phyloP scores from a whole-genome alignment of 2,329 filamentous ascomycete species.

The Arthrobotrys sinensis region DNA sequence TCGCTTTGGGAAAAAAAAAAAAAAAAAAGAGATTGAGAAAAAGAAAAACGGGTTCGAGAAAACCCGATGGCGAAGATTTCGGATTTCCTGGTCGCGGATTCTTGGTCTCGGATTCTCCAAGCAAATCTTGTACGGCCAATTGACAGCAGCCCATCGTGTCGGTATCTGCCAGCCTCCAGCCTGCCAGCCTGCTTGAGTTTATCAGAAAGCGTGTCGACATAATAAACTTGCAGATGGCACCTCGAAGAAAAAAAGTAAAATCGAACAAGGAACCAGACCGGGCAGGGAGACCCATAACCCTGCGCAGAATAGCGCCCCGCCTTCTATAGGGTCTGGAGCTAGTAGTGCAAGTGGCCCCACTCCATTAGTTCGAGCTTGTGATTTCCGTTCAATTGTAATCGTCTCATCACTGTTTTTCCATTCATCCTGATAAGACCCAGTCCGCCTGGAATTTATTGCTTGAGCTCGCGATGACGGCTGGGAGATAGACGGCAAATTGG shows the following conservation, averaged over 20 bases:
- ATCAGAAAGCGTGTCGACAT: conserved; percentile 49
- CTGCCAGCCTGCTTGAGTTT: conserved; percentile 12
- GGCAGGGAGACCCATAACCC: conserved; percentile 40
- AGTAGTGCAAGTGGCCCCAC: conserved; percentile 57
- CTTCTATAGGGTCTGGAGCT: conserved; percentile 55
- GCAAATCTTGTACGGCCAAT: conserved; percentile 8
- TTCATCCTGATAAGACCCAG: conserved; percentile 62
- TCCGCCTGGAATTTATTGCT: conserved; percentile 53
- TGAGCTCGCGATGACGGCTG: conserved; percentile 51
- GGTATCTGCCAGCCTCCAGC: conserved; percentile 19
- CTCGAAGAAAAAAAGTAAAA: conserved; percentile 43
- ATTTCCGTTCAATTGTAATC: conserved; percentile 59
- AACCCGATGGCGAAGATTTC: neutral
- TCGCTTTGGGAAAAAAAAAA: neutral
- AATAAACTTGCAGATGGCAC: conserved; percentile 25
- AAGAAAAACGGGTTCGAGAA: neutral
- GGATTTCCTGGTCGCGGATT: neutral
- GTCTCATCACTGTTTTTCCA: conserved; percentile 58
- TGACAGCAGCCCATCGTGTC: conserved; percentile 24
- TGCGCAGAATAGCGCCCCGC: conserved; percentile 58
- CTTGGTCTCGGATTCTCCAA: neutral
- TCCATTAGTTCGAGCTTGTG: conserved; percentile 59
- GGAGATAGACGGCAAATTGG: conserved; percentile 61
- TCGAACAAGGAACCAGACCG: conserved; percentile 44
- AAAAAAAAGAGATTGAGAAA: too few species aligned